phyloP scores from a whole-genome alignment of 768 basidiomycete genomes.

The Phaeotremella fagi region DNA sequence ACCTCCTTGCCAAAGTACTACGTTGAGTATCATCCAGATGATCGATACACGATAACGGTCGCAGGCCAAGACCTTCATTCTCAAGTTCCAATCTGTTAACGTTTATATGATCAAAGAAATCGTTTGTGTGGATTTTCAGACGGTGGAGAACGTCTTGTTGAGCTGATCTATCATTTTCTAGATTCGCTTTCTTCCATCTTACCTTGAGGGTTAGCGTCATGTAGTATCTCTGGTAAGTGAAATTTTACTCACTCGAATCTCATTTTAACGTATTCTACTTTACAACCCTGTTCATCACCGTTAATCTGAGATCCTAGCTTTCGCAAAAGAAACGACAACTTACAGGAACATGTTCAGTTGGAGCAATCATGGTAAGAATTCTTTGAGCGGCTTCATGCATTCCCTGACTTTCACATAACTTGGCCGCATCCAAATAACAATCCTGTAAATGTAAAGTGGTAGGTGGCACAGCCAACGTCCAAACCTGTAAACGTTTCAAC shows the following conservation, averaged over 20 bases:
- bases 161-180: slow-evolving; percentile 2
- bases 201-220: background rate
- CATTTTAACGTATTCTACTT: slow-evolving; percentile 40
- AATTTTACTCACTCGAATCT: slow-evolving; percentile 32
- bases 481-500: slow-evolving; percentile 40
- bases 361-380: slow-evolving; percentile 28
- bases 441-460: slow-evolving; percentile 27
- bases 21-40: background rate
- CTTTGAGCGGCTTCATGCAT: slow-evolving; percentile 33
- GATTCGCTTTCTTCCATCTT: slow-evolving; percentile 36
- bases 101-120: slow-evolving; percentile 12
- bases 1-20: slow-evolving; percentile 28
- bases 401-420: slow-evolving; percentile 36
- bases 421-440: slow-evolving; percentile 42
- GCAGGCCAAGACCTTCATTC: slow-evolving; percentile 25
- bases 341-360: slow-evolving; percentile 21
- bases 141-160: slow-evolving; percentile 13
- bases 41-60: slow-evolving; percentile 11
- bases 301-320: background rate
- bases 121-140: slow-evolving; percentile 23
- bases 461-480: slow-evolving; percentile 39
- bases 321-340: slow-evolving; percentile 6
- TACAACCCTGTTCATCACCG: slow-evolving; percentile 27
- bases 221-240: background rate
- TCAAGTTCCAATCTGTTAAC: slow-evolving; percentile 17